Conservation (phyloP, 139 green algal genomes). For the Haematococcus lacustris region DNA sequence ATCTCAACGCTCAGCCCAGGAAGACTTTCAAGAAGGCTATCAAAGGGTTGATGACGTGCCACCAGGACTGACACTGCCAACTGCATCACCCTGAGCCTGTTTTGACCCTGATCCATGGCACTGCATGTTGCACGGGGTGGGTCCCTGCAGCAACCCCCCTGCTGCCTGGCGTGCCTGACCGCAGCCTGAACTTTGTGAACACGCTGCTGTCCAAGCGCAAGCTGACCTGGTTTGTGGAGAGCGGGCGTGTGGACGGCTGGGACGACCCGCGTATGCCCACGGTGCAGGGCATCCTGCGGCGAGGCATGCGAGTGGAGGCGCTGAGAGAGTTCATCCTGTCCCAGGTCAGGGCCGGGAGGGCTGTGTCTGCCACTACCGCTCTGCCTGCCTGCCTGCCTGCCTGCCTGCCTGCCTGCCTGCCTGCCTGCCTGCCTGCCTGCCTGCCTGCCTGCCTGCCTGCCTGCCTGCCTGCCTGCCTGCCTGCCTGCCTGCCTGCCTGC, state of each 20-base stretch:
- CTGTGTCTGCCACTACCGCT: not conserved
- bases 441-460: not conserved
- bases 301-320: slow-evolving; percentile 70
- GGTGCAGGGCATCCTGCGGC: slow-evolving; percentile 80
- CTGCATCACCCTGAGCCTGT: not conserved
- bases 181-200: slow-evolving; percentile 69
- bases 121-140: not conserved
- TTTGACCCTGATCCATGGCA: not conserved
- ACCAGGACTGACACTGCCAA: no score
- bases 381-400: not conserved
- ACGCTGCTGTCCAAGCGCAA: slow-evolving; percentile 96
- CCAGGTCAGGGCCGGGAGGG: slow-evolving; percentile 3
- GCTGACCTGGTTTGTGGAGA: slow-evolving; percentile 90
- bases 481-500: not conserved
- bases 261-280: slow-evolving; percentile 95
- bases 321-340: slow-evolving; percentile 92
- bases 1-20: not conserved
- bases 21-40: not conserved
- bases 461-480: not conserved
- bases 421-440: no score
- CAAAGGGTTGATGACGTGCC: not conserved
- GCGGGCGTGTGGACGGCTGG: slow-evolving; percentile 81
- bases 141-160: not conserved
- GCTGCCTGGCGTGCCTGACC: not conserved
- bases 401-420: no score